phyloP scores from a whole-genome alignment of 352 stramenopile species.

The Elongisporangium anandrum region DNA sequence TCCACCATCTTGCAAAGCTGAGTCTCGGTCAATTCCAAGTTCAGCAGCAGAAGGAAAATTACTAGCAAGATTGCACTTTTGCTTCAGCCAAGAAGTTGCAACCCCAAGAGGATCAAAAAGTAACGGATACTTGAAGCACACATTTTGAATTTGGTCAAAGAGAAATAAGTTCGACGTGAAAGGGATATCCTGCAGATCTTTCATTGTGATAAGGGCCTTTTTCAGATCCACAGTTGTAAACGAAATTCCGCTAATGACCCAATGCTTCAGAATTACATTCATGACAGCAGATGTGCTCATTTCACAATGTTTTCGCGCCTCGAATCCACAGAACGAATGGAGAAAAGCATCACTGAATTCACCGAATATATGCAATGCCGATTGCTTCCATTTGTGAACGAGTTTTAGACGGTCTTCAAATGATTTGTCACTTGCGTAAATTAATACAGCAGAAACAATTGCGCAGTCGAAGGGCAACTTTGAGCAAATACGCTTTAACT shows the following conservation, averaged over 20 bases:
- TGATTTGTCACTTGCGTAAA: slow-evolving; percentile 23
- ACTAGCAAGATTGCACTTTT: slow-evolving; percentile 10
- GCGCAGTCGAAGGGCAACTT: slow-evolving; percentile 31
- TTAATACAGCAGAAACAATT: slow-evolving; percentile 23
- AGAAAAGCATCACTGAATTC: neutral
- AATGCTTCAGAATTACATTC: slow-evolving; percentile 17
- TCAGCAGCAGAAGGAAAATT: neutral
- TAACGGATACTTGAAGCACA: slow-evolving; percentile 42
- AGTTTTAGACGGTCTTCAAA: slow-evolving; percentile 19
- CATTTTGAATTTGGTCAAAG: slow-evolving; percentile 38
- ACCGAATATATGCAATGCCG: neutral
- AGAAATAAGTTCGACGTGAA: slow-evolving; percentile 44
- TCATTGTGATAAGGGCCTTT: slow-evolving; percentile 2
- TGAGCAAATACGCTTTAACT: slow-evolving; percentile 15
- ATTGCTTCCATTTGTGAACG: slow-evolving; percentile 12
- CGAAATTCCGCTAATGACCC: slow-evolving; percentile 19
- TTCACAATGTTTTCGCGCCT: neutral
- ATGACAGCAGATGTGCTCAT: slow-evolving; percentile 7
- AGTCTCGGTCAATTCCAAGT: neutral
- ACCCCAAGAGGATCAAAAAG: slow-evolving; percentile 44
- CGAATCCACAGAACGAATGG: neutral
- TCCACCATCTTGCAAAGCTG: neutral
- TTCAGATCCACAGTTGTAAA: neutral
- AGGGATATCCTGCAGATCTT: slow-evolving; percentile 9
- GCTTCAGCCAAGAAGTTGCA: slow-evolving; percentile 33